Conservation (phyloP, 176 grass and related monocot genomes). For the Elaeis guineensis region DNA sequence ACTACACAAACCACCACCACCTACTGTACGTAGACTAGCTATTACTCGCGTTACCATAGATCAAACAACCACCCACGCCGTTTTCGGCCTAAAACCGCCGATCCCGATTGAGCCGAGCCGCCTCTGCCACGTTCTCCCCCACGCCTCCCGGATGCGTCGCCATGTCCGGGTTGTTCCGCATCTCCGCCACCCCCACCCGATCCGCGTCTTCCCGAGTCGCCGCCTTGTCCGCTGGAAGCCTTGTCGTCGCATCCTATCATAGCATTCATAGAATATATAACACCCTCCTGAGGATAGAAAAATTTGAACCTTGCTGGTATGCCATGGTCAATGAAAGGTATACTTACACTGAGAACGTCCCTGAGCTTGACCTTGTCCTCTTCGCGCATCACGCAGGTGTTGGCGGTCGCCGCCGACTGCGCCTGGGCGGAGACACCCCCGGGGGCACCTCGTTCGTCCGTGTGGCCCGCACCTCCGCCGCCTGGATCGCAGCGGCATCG, state of each 20-base stretch:
- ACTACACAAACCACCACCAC: no score
- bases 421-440: no score
- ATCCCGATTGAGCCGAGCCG: slow-evolving; percentile 51
- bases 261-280: no score
- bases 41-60: no score
- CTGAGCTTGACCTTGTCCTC: slow-evolving; percentile 45
- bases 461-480: no score
- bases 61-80: no score
- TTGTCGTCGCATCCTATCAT: slow-evolving; percentile 37
- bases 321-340: no score
- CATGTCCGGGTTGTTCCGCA: slow-evolving; percentile 29
- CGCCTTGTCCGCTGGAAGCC: slow-evolving; percentile 38
- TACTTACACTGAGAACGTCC: slow-evolving; percentile 40
- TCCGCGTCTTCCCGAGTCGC: slow-evolving; percentile 40
- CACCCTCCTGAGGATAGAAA: no score
- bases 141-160: slow-evolving; percentile 25
- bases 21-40: no score
- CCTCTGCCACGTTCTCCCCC: slow-evolving; percentile 39
- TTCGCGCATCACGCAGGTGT: slow-evolving; percentile 15
- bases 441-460: no score
- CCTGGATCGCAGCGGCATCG: no score
- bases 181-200: slow-evolving; percentile 41
- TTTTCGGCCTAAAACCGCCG: neutral
- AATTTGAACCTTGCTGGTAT: no score
- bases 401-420: neutral